Evolutionary conservation across 768 basidiomycete species (phyloP).

Genomic region (Leccinum broughii): DNA sequence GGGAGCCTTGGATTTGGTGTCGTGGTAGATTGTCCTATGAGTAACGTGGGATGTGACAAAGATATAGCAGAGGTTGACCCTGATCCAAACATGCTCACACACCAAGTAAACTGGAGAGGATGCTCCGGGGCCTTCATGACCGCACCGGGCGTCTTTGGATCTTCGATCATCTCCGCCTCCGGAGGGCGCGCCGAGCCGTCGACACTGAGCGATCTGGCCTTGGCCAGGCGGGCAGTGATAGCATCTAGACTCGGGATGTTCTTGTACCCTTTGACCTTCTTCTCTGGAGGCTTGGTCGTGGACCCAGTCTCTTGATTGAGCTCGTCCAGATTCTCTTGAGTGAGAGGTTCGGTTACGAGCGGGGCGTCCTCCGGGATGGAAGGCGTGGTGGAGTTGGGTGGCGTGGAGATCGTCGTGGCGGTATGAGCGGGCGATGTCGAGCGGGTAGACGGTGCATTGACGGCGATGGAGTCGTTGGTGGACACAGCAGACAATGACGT

Average conservation of each 20-base stretch:
- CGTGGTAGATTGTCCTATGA: constrained; percentile 85
- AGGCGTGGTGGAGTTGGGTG: constrained; percentile 42
- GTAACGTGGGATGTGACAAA: neutral
- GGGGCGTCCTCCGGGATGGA: constrained; percentile 39
- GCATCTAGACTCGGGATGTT: constrained; percentile 85
- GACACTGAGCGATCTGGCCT: constrained; percentile 59
- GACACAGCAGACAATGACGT: constrained; percentile 52
- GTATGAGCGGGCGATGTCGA: constrained; percentile 63
- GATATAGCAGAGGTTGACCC: neutral
- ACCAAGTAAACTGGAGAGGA: constrained; percentile 85
- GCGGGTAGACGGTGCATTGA: constrained; percentile 66
- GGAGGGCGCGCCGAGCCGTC: constrained; percentile 68
- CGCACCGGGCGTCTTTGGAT: constrained; percentile 79
- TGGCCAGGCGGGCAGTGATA: constrained; percentile 77
- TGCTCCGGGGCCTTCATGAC: constrained; percentile 73
- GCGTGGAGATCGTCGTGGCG: constrained; percentile 43
- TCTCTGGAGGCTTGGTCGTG: constrained; percentile 31
- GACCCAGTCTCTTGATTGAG: constrained; percentile 54
- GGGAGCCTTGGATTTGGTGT: constrained; percentile 74
- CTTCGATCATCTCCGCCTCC: constrained; percentile 76
- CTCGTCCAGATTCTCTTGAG: constrained; percentile 64
- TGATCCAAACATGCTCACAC: constrained; percentile 15
- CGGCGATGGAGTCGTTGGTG: constrained; percentile 60
- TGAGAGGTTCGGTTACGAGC: constrained; percentile 48
- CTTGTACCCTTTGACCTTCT: constrained; percentile 69